Conservation (phyloP, 768 basidiomycete species). For the Boletus subparvulus region DNA sequence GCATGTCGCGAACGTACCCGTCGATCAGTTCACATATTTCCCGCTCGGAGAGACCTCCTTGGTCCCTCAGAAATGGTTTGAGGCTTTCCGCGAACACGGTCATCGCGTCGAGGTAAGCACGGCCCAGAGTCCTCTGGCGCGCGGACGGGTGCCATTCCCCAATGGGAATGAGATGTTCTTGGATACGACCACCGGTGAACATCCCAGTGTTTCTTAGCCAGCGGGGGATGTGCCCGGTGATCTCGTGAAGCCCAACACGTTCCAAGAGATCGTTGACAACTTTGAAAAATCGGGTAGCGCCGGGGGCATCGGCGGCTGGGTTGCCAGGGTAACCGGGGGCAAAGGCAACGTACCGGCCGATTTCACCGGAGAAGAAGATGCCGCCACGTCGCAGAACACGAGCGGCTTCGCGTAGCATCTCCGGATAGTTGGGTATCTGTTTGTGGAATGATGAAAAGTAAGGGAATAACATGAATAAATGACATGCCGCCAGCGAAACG, state of each 20-base stretch:
- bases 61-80: constrained; percentile 43
- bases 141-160: constrained; percentile 51
- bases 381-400: constrained; percentile 73
- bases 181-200: constrained; percentile 43
- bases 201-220: constrained; percentile 36
- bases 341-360: constrained; percentile 45
- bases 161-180: constrained; percentile 47
- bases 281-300: constrained; percentile 33
- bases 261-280: constrained; percentile 44
- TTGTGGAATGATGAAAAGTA: constrained; percentile 15
- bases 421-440: constrained; percentile 57
- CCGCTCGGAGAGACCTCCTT: constrained; percentile 37
- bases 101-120: constrained; percentile 39
- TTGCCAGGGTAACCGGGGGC: constrained; percentile 32
- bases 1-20: constrained; percentile 48
- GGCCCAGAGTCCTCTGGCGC: constrained; percentile 40
- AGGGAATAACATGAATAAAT: neutral
- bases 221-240: constrained; percentile 38
- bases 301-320: constrained; percentile 25
- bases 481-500: constrained; percentile 59
- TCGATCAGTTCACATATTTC: constrained; percentile 41
- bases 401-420: constrained; percentile 54
- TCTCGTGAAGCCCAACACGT: constrained; percentile 38
- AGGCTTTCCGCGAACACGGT: constrained; percentile 48
- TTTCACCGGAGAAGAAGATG: constrained; percentile 65